Evolutionary conservation across 306 rosid species (phyloP).

Genomic region (Castanopsis chinensis): DNA sequence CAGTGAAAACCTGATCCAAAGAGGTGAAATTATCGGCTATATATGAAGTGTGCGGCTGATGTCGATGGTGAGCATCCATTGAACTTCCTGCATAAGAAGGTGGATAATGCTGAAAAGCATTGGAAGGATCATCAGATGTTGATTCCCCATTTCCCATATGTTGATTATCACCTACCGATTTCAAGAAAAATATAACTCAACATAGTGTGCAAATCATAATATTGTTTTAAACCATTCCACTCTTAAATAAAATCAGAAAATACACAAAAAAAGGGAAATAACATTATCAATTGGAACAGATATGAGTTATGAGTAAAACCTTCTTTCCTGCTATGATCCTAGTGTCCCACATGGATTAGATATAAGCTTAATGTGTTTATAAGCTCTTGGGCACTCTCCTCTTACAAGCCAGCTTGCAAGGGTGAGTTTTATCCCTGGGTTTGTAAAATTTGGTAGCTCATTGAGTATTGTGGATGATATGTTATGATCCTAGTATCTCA

Average conservation of each 20-base stretch:
- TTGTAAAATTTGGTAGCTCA: no score
- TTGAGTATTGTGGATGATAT: no score
- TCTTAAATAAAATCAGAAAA: neutral
- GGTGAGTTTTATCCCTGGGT: no score
- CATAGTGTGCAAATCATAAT: neutral
- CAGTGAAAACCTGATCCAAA: slow-evolving; percentile 68
- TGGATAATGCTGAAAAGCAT: slow-evolving; percentile 23
- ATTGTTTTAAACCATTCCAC: neutral
- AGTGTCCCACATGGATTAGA: no score
- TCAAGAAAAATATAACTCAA: slow-evolving; percentile 12
- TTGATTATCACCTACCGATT: slow-evolving; percentile 25
- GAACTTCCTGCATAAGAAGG: slow-evolving; percentile 38
- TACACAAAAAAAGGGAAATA: neutral
- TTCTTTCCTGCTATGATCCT: neutral
- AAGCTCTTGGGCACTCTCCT: no score
- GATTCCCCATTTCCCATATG: slow-evolving; percentile 75
- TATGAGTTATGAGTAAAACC: neutral
- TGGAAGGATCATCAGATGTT: slow-evolving; percentile 33
- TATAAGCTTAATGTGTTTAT: no score
- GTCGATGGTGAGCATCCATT: slow-evolving; percentile 24
- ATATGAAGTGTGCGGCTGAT: slow-evolving; percentile 23
- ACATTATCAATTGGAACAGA: neutral
- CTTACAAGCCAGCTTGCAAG: no score
- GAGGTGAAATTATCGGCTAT: slow-evolving; percentile 80
- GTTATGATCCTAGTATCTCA: no score